These are phyloP conservation scores for Macrotyloma uniflorum DNA, from an alignment of 306 rosid genomes.

Conservation along the genomic window DNA sequence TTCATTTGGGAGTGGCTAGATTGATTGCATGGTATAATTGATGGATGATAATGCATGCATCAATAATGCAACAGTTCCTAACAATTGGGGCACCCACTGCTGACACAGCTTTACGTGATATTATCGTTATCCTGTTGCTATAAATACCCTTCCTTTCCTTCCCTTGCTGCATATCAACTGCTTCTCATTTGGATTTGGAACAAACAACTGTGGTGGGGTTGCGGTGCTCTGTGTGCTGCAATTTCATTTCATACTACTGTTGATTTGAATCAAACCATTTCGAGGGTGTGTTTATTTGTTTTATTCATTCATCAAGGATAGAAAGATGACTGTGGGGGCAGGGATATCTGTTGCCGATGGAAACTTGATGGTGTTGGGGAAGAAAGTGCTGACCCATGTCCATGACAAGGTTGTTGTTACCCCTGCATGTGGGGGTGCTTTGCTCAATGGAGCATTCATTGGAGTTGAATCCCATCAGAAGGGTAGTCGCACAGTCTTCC, in stretches of 20 bases:
- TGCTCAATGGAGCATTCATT: constrained; percentile 76
- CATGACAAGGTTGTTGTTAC: constrained; percentile 59
- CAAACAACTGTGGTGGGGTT: background rate
- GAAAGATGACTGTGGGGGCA: constrained; percentile 82
- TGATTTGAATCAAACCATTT: background rate
- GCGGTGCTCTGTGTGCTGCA: background rate
- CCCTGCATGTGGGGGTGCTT: constrained; percentile 60
- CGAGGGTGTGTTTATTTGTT: background rate
- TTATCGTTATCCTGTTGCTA: background rate
- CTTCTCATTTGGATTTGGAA: background rate
- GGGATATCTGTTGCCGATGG: constrained; percentile 67
- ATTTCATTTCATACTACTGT: background rate
- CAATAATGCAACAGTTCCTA: background rate
- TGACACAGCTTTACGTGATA: constrained; percentile 8
- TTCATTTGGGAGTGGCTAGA: background rate
- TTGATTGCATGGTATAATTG: background rate
- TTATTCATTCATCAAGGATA: background rate
- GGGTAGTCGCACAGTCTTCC: constrained; percentile 73
- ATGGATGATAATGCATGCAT: background rate
- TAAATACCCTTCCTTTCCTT: background rate
- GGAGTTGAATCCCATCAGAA: constrained; percentile 67
- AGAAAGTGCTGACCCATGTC: constrained; percentile 56
- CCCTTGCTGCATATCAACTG: background rate
- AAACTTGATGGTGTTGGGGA: constrained; percentile 74
- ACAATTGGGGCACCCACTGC: background rate